Percentiles rank a stretch among this genome's conserved stretches.
Evolutionary conservation across 1,139 yeast species (phyloP).

Genomic region (Taiozyma onychis): DNA sequence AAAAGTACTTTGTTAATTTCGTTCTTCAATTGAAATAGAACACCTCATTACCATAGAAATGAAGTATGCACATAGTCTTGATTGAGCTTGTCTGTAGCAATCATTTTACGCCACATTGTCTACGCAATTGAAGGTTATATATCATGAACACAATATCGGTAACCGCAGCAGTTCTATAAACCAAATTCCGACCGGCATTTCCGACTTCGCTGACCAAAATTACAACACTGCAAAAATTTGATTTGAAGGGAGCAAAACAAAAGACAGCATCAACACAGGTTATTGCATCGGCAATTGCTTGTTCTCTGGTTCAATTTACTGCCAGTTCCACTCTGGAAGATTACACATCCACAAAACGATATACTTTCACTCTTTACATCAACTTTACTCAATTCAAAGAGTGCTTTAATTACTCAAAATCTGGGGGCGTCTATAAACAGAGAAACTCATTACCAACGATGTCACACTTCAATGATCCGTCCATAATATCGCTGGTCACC

Average conservation of each 20-base stretch:
- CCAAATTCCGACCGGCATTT: not conserved
- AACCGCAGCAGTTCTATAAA: not conserved
- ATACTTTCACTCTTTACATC: not conserved
- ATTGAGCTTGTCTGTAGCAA: not conserved
- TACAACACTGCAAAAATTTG: not conserved
- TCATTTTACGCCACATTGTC: no score
- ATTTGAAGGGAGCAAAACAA: not conserved
- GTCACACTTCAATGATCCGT: conserved; percentile 14
- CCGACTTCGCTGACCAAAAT: not conserved
- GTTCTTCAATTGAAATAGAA: conserved; percentile 33
- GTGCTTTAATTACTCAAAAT: not conserved
- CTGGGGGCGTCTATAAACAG: not conserved
- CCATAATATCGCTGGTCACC: conserved; percentile 10
- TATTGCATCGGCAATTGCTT: not conserved
- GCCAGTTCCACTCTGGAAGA: not conserved
- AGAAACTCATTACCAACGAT: not conserved
- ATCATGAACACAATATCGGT: not conserved
- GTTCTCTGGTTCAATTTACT: not conserved
- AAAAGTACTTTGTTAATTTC: conserved; percentile 58
- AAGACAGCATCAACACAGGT: not conserved
- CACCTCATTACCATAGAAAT: not conserved
- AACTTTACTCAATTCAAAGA: not conserved
- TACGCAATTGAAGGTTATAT: no score
- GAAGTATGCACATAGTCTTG: not conserved
- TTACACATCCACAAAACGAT: not conserved